Evolutionary conservation across 352 stramenopile genomes (phyloP).

Genomic region (Pythium angustatum): DNA sequence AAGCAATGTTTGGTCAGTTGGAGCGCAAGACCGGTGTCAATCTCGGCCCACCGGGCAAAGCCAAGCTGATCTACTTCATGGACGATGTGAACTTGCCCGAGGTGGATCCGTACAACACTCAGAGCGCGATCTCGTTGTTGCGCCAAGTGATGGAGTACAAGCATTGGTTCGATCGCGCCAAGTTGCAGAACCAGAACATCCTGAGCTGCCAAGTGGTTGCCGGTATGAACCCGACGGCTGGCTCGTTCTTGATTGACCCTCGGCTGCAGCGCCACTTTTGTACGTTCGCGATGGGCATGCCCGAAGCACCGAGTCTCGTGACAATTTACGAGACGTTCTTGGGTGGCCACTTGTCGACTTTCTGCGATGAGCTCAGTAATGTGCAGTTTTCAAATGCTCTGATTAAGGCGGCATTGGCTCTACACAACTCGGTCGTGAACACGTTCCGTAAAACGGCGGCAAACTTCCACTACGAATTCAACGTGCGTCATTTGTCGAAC

Average conservation of each 20-base stretch:
- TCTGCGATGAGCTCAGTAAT: constrained; percentile 87
- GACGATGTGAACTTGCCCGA: constrained; percentile 97
- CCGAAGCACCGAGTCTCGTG: constrained; percentile 90
- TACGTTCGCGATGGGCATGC: constrained; percentile 95
- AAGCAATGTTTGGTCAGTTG: constrained; percentile 92
- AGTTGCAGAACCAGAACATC: constrained; percentile 94
- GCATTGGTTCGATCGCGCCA: constrained; percentile 92
- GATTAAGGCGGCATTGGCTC: constrained; percentile 92
- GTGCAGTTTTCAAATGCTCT: constrained; percentile 88
- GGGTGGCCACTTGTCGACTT: constrained; percentile 91
- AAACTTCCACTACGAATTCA: constrained; percentile 99
- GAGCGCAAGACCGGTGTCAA: constrained; percentile 96
- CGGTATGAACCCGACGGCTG: constrained; percentile 95
- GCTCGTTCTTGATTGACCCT: constrained; percentile 93
- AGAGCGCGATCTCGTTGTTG: constrained; percentile 93
- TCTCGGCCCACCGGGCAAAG: constrained; percentile 92
- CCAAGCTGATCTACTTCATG: constrained; percentile 96
- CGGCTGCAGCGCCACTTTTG: constrained; percentile 95
- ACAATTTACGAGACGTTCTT: constrained; percentile 98
- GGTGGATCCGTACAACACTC: constrained; percentile 95
- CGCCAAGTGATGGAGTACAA: constrained; percentile 96
- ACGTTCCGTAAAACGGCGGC: constrained; percentile 94
- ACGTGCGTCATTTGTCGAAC: constrained; percentile 95
- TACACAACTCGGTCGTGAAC: constrained; percentile 90
- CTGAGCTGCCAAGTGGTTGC: constrained; percentile 94